These are phyloP conservation scores for Sextonia rubra DNA, from an alignment of 164 flowering plant species.

Conservation along the genomic window DNA sequence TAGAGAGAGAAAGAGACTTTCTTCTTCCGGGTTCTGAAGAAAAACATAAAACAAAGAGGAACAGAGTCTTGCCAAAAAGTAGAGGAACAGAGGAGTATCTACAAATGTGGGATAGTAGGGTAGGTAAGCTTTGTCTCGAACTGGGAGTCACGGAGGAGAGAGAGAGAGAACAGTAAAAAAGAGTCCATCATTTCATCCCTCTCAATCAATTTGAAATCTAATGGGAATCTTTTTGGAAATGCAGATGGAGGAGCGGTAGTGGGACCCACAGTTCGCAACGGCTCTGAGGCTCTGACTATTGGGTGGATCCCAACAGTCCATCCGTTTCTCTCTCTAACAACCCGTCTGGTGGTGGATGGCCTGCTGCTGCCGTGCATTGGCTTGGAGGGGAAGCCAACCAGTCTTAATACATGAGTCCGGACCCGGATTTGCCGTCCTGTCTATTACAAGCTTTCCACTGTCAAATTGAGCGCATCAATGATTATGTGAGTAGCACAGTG, in stretches of 20 bases:
- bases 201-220: conserved; percentile 29
- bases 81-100: conserved; percentile 10
- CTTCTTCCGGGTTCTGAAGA: background rate
- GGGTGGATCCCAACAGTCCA: background rate
- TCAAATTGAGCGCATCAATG: too few species aligned
- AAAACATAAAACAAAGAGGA: too few species aligned
- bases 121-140: background rate
- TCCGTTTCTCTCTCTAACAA: too few species aligned
- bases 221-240: conserved; percentile 12
- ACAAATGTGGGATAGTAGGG: background rate
- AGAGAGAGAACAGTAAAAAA: background rate
- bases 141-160: background rate
- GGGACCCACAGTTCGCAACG: conserved; percentile 15
- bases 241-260: background rate
- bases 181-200: conserved; percentile 28
- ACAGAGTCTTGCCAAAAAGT: background rate
- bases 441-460: too few species aligned
- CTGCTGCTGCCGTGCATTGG: too few species aligned
- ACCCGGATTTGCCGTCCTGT: too few species aligned
- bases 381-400: too few species aligned
- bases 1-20: background rate
- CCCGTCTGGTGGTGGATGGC: too few species aligned
- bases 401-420: too few species aligned
- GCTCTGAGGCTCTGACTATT: conserved; percentile 5
- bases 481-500: too few species aligned